Evolutionary conservation across 139 green algal genomes (phyloP), one percentile per base, ranked within the genome.

Genomic region (Chlorella vulgaris): DNA sequence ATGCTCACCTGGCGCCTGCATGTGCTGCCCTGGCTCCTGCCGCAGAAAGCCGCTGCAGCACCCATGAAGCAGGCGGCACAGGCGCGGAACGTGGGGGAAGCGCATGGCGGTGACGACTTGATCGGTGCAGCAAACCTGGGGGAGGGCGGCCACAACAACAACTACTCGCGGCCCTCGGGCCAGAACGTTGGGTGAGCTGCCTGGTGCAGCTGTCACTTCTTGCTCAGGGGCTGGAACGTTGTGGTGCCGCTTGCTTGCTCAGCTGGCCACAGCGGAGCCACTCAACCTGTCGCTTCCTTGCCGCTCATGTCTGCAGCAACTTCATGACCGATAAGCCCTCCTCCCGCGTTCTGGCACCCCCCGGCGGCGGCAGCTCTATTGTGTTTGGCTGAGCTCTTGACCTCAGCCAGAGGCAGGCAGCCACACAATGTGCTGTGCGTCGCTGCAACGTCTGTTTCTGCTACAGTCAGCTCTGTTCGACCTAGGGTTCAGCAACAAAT

Each of bases 311-410:
- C 22, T n/a, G 70, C 70, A 78, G 74, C 74, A 80, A 80, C 58
- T 80, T 80, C 74, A 68, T 80, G n/a, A 80, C 74, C 28, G 74
- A 80, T 58, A 70, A 60, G 22, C 87, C 86, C 35, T 90, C 88
- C n/a, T 95, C 89, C 26, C 87, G 93, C 3, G 94, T 98, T 40
- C 87, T 95, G 24, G 91, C 91, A 5, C 91, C 95, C 4, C 94
- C 95, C 21, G 91, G 91, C 33, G 91, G 78, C 36, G 68, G 42
- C 43, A 75, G 38, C 69, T 51, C 50, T 3, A 82, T 89, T 22
- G 70, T 70, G 22, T 81, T 89, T 60, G 84, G 84, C 74, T 89
- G 51, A 85, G 36, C 15, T 55, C 18, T 61, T 28, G 55, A 61
- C 1, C 67, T 24, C 7, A 36, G 67, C 2, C 10, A 21, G 26